phyloP scores from a whole-genome alignment of 495 filamentous ascomycete genomes.

The Aspergillus carlsbadensis region DNA sequence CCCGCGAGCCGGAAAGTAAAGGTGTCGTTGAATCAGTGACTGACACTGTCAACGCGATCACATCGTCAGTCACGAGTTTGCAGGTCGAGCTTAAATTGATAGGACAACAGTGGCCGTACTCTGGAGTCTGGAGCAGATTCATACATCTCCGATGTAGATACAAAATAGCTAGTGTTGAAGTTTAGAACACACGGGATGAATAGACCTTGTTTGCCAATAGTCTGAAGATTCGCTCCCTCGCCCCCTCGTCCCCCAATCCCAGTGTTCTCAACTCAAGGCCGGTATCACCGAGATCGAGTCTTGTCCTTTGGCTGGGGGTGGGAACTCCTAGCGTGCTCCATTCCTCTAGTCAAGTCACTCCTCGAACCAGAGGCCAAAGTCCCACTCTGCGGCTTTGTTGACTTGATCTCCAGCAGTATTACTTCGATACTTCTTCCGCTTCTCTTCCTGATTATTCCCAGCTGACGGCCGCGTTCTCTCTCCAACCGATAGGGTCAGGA shows the following conservation, averaged over 20 bases:
- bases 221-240: neutral
- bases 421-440: conserved; percentile 13
- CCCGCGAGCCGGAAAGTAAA: neutral
- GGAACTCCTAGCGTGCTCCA: conserved; percentile 28
- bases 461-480: conserved; percentile 17
- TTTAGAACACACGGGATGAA: no score
- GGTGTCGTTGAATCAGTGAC: neutral
- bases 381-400: conserved; percentile 23
- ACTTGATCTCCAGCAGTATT: conserved; percentile 20
- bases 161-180: no score
- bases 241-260: neutral
- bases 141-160: neutral
- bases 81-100: conserved; percentile 4
- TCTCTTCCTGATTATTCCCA: conserved; percentile 12
- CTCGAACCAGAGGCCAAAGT: conserved; percentile 16
- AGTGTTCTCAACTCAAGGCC: neutral
- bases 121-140: neutral
- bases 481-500: conserved; percentile 7
- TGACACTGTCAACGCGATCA: neutral
- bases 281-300: conserved; percentile 12
- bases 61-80: neutral
- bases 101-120: neutral
- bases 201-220: conserved; percentile 3
- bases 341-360: conserved; percentile 12
- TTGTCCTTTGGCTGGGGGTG: conserved; percentile 22